Evolutionary conservation across 2,329 filamentous ascomycete genomes (phyloP).

Genomic region (Zasmidium angulare): DNA sequence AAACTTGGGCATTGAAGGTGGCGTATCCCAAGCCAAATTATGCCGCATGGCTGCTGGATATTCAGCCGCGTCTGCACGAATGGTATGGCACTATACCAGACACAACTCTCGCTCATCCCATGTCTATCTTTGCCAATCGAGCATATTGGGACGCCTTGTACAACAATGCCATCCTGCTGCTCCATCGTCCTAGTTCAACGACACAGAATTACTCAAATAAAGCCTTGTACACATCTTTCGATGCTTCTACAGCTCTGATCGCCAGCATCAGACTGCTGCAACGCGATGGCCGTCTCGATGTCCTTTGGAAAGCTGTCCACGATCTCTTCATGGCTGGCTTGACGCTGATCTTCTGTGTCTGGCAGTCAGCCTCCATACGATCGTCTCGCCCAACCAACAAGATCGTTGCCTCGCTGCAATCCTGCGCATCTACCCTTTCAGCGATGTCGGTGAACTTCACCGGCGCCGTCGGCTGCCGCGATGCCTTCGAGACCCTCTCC

Average conservation of each 20-base stretch:
- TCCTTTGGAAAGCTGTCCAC: constrained; percentile 37
- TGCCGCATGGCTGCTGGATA: constrained; percentile 31
- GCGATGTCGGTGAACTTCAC: constrained; percentile 35
- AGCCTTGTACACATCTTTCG: too few species aligned
- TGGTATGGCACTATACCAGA: constrained; percentile 35
- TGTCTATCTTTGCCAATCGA: constrained; percentile 32
- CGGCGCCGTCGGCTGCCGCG: constrained; percentile 32
- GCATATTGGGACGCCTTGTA: constrained; percentile 36
- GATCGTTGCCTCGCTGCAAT: constrained; percentile 32
- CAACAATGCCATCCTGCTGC: constrained; percentile 33
- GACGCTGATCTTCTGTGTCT: constrained; percentile 34
- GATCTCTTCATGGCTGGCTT: constrained; percentile 38
- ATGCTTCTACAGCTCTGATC: constrained; percentile 32
- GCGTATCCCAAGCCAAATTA: constrained; percentile 35
- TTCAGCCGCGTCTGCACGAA: constrained; percentile 33
- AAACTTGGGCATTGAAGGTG: constrained; percentile 26
- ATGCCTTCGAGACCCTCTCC: constrained; percentile 1
- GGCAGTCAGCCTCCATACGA: constrained; percentile 36
- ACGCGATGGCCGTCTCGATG: constrained; percentile 33
- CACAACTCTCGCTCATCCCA: constrained; percentile 26
- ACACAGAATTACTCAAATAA: constrained; percentile 9
- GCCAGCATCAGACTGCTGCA: constrained; percentile 33
- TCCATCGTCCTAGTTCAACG: constrained; percentile 34
- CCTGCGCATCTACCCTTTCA: constrained; percentile 34
- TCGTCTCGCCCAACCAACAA: constrained; percentile 21